These are phyloP conservation scores for Ophiostoma triangulosporum DNA, from an alignment of 2,329 filamentous ascomycete species.

Conservation along the genomic window DNA sequence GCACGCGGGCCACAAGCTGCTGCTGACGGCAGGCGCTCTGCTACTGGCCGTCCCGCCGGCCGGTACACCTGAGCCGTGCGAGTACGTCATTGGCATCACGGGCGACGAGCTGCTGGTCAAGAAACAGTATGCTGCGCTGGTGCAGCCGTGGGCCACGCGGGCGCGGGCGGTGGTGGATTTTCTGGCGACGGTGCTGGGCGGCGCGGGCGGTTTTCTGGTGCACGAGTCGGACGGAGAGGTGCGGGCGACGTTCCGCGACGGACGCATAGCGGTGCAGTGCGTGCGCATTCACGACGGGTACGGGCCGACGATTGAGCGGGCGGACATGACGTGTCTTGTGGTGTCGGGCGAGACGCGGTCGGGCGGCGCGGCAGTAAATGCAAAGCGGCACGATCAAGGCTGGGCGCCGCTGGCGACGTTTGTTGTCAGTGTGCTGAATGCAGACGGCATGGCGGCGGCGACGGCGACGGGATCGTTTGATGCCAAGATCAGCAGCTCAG, in stretches of 20 bases:
- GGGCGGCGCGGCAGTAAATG: constrained; percentile 76
- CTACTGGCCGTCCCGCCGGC: constrained; percentile 29
- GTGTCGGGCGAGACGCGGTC: constrained; percentile 78
- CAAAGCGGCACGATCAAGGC: constrained; percentile 60
- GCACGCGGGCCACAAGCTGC: constrained; percentile 89
- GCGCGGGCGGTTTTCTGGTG: too few species aligned
- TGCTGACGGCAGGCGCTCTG: constrained; percentile 76
- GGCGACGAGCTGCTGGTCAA: constrained; percentile 74
- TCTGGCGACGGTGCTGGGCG: constrained; percentile 50
- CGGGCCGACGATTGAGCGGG: constrained; percentile 78
- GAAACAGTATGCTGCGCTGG: constrained; percentile 72
- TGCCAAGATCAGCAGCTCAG: constrained; percentile 83
- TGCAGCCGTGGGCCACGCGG: constrained; percentile 69
- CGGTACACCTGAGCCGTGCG: constrained; percentile 22
- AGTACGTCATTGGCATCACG: constrained; percentile 73
- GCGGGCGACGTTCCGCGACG: constrained; percentile 43
- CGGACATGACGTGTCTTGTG: constrained; percentile 65
- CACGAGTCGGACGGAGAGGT: constrained; percentile 32
- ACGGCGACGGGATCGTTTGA: constrained; percentile 36
- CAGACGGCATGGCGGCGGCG: constrained; percentile 28
- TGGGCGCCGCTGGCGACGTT: constrained; percentile 69
- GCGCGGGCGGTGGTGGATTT: constrained; percentile 59
- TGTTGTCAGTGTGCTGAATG: constrained; percentile 79
- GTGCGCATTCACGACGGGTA: constrained; percentile 79
- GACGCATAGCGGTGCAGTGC: constrained; percentile 55